A percentile compares a stretch with the other conserved stretches of the same genome.
These are phyloP conservation scores for Sanguinoderma infundibulare DNA, from an alignment of 1,284 basidiomycete genomes.

Conservation along the genomic window DNA sequence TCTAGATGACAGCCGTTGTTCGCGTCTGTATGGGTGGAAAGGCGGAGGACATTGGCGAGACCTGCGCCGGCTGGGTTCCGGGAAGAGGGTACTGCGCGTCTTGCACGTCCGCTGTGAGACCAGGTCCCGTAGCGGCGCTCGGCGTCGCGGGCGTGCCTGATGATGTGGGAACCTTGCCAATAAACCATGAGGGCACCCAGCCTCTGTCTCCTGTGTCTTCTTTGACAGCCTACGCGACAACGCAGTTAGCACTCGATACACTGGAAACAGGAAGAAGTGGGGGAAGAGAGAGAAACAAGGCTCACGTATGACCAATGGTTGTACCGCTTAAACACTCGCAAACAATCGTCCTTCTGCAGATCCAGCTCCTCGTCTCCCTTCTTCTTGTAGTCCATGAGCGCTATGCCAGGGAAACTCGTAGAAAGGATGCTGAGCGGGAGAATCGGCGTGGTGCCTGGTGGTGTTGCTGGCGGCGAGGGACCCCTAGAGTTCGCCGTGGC, in stretches of 20 bases:
- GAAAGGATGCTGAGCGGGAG: conserved; percentile 88
- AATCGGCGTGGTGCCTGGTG: conserved; percentile 69
- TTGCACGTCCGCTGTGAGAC: conserved; percentile 27
- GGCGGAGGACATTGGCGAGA: conserved; percentile 77
- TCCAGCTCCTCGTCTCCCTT: conserved; percentile 90
- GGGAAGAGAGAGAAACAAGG: too few species aligned
- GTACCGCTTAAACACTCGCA: conserved; percentile 96
- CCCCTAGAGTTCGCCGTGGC: conserved; percentile 58
- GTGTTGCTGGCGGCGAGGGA: conserved; percentile 47
- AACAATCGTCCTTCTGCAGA: conserved; percentile 81
- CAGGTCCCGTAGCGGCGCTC: conserved; percentile 41
- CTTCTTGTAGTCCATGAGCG: conserved; percentile 93
- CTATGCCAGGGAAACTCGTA: conserved; percentile 92
- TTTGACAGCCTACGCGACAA: conserved; percentile 72
- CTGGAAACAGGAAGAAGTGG: conserved; percentile 1
- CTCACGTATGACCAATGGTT: conserved; percentile 94
- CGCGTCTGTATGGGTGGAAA: conserved; percentile 52
- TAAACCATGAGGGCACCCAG: conserved; percentile 91
- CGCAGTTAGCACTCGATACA: conserved; percentile 10
- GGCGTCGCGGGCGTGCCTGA: conserved; percentile 61
- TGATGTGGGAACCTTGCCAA: conserved; percentile 66
- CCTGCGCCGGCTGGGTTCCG: conserved; percentile 52
- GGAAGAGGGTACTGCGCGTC: conserved; percentile 23
- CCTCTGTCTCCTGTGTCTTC: conserved; percentile 87
- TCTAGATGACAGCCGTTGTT: conserved; percentile 30